Base-by-base conservation (phyloP, 495 filamentous ascomycete species). In the Lichenothelia convexa region DNA sequence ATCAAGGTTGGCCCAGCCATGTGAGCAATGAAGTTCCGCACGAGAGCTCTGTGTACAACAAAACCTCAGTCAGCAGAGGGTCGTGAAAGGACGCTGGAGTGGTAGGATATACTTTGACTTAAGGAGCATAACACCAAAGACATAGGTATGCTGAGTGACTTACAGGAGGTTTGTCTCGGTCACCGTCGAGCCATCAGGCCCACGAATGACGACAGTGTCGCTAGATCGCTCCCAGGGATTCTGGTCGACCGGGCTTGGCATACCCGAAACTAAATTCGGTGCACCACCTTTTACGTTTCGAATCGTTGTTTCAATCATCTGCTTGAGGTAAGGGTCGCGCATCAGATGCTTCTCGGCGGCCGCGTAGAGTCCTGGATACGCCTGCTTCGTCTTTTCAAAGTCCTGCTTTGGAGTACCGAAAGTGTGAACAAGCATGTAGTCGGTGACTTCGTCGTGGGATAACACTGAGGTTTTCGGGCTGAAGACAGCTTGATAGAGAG, bases 181-280 rank as follows among this genome's bases (percentile, higher is more conserved):
- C 17, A 57, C 46, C 15, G 41, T 41, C 37, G 54, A 52, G 22
- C 35, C 48, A 11, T 34, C 39, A 16, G 38, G 39, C 19, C 51
- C 43, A 7, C 3, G 33, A 8, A 38, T 45, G 17, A 59, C 48
- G 0, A 56, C 49, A 4, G 46, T 32, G 12, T 60, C 42, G 11
- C 48, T 46, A 1, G 64, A 56, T 3, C 70, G 65, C 48, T 80
- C 75, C 74, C 75, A 78, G 0, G 51, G 54, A 37, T 57, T 57
- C 42, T 75, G 67, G 42, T 80, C 74, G 18, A 78, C 67, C 4
- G 63, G 46, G 31, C 70, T 71, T n/a, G 57, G 53, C 23, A 54
- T 61, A 42, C 73, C 75, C 4, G 65, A 68, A 18, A 78, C 67
- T 21, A 80, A 41, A 35, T 68, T 63, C 42, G 61, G 43, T 38